Percentiles rank a stretch among this genome's conserved stretches.
Evolutionary conservation across 1,284 basidiomycete species (phyloP).

Genomic region (Cutaneotrichosporon sp.): DNA sequence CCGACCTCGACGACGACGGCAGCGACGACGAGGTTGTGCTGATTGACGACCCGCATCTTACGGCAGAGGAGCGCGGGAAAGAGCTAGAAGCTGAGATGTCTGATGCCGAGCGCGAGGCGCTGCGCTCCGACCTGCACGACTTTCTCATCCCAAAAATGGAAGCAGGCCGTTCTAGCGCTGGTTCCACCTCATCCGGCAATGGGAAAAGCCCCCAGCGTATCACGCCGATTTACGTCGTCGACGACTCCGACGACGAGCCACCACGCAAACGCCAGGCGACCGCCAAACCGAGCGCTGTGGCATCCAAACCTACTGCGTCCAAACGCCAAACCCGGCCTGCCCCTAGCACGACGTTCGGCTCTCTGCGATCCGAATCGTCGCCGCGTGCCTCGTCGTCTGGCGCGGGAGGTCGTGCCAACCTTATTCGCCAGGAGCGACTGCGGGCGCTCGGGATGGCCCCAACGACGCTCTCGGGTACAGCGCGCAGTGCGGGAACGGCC

Average conservation of each 20-base stretch:
- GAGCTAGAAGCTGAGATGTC: slow-evolving; percentile 41
- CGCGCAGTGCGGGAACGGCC: background rate
- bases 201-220: background rate
- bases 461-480: slow-evolving; percentile 5
- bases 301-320: background rate
- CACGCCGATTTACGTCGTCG: background rate
- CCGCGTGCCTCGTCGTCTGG: background rate
- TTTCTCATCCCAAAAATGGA: slow-evolving; percentile 4
- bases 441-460: slow-evolving; percentile 21
- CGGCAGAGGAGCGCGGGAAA: slow-evolving; percentile 22
- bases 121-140: slow-evolving; percentile 35
- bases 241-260: background rate
- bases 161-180: background rate
- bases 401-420: background rate
- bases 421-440: slow-evolving; percentile 21
- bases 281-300: background rate
- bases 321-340: too few relatives aligned
- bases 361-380: background rate
- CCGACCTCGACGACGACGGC: background rate
- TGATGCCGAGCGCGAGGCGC: slow-evolving; percentile 28
- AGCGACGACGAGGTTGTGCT: slow-evolving; percentile 7
- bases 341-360: too few relatives aligned
- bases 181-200: background rate
- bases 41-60: slow-evolving; percentile 29
- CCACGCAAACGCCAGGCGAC: background rate